Percentiles rank a stretch among this genome's conserved stretches.
These are phyloP conservation scores for barrel medic (Medicago truncatula) DNA, from an alignment of 306 rosid genomes.

Conservation along the genomic window MtrunA17r5.0-ANR NC_053048.1:8073501-8074000, in stretches of 20 bases:
- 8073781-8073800: constrained; percentile 97
- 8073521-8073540: constrained; percentile 99
- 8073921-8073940: constrained; percentile 15
- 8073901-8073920: constrained; percentile 68
- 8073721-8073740: constrained; percentile 99
- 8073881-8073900: constrained; percentile 89
- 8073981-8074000: constrained; percentile 10
- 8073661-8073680: constrained; percentile 98
- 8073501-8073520: constrained; percentile 97
- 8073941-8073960: constrained; percentile 25
- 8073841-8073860: constrained; percentile 98
- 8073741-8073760: constrained; percentile 97
- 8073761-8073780: constrained; percentile 96
- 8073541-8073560: constrained; percentile 99
- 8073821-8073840: constrained; percentile 83
- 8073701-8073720: constrained; percentile 91
- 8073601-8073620: constrained; percentile 34
- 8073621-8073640: constrained; percentile 39
- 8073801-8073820: constrained; percentile 91
- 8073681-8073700: constrained; percentile 98
- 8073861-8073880: constrained; percentile 85
- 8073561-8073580: constrained; percentile 69
- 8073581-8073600: constrained; percentile 34
- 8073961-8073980: constrained; percentile 1
- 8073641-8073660: constrained; percentile 55